Percentiles rank a stretch among this genome's conserved stretches.
Evolutionary conservation across 2,329 filamentous ascomycete species (phyloP).

Genomic region (Aspergillus neotritici): DNA sequence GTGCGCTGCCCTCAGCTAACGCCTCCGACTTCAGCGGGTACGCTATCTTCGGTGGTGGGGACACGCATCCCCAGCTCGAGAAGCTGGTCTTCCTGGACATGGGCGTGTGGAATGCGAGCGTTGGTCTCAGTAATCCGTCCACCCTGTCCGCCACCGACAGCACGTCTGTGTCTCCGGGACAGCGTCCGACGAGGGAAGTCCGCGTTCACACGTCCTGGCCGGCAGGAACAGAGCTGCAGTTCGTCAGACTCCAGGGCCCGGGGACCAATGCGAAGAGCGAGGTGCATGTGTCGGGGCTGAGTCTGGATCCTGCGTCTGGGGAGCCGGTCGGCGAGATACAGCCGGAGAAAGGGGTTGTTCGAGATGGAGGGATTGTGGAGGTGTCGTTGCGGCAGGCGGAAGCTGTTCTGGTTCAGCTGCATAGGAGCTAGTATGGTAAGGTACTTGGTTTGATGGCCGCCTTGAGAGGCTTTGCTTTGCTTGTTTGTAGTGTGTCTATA

Average conservation of each 20-base stretch:
- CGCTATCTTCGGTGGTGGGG: background rate
- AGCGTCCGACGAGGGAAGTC: background rate
- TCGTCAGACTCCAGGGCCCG: conserved; percentile 4
- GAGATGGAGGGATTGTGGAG: background rate
- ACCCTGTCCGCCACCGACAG: conserved; percentile 2
- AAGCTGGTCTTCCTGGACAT: conserved; percentile 6
- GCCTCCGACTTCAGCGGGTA: conserved; percentile 5
- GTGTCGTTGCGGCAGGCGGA: conserved; percentile 1
- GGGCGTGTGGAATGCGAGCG: conserved; percentile 5
- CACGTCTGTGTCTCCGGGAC: background rate
- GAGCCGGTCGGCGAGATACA: background rate
- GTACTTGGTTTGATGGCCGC: too few species aligned
- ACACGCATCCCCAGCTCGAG: background rate
- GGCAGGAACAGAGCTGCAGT: background rate
- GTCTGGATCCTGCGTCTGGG: background rate
- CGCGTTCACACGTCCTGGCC: conserved; percentile 1
- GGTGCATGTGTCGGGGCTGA: conserved; percentile 3
- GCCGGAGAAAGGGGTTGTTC: background rate
- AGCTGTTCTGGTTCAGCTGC: conserved; percentile 2
- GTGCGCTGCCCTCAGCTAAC: conserved; percentile 1
- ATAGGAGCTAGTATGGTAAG: too few species aligned
- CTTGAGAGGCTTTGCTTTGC: too few species aligned
- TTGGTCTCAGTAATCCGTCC: conserved; percentile 3
- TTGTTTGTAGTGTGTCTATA: background rate
- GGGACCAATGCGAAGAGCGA: conserved; percentile 8